Evolutionary conservation across 768 basidiomycete genomes (phyloP).

Genomic region (Grammothele lineata): DNA sequence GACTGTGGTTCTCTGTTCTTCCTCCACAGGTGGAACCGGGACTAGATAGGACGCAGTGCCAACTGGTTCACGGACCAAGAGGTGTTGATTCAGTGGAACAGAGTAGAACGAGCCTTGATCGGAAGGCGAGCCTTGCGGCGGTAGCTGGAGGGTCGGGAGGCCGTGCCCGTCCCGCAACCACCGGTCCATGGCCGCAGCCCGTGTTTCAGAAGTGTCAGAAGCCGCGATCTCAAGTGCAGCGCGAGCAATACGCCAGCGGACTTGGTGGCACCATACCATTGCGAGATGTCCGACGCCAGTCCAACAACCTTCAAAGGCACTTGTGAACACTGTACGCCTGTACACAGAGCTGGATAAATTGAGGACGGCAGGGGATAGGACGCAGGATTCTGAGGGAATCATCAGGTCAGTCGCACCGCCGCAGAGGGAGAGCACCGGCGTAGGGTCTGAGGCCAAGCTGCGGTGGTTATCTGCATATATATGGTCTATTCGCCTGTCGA

Average conservation of each 20-base stretch:
- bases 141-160: slow-evolving; percentile 29
- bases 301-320: slow-evolving; percentile 87
- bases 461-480: slow-evolving; percentile 53
- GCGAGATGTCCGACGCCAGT: slow-evolving; percentile 93
- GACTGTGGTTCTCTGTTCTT: neutral
- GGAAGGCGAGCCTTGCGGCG: neutral
- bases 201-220: slow-evolving; percentile 24
- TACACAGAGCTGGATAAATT: slow-evolving; percentile 25
- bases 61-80: slow-evolving; percentile 6
- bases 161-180: slow-evolving; percentile 68
- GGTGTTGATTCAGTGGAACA: slow-evolving; percentile 1
- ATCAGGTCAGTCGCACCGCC: slow-evolving; percentile 91
- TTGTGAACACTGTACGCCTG: slow-evolving; percentile 73
- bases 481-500: slow-evolving; percentile 75
- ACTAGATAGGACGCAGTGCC: slow-evolving; percentile 2
- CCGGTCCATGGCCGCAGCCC: slow-evolving; percentile 43
- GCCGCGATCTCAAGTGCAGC: slow-evolving; percentile 65
- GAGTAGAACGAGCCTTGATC: neutral
- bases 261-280: slow-evolving; percentile 99
- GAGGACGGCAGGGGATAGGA: slow-evolving; percentile 37
- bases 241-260: slow-evolving; percentile 84
- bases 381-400: slow-evolving; percentile 88
- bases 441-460: slow-evolving; percentile 40
- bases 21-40: slow-evolving; percentile 33
- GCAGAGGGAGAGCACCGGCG: slow-evolving; percentile 78